Evolutionary conservation across 2,329 filamentous ascomycete species (phyloP).

Genomic region (Huntiella abstrusa): DNA sequence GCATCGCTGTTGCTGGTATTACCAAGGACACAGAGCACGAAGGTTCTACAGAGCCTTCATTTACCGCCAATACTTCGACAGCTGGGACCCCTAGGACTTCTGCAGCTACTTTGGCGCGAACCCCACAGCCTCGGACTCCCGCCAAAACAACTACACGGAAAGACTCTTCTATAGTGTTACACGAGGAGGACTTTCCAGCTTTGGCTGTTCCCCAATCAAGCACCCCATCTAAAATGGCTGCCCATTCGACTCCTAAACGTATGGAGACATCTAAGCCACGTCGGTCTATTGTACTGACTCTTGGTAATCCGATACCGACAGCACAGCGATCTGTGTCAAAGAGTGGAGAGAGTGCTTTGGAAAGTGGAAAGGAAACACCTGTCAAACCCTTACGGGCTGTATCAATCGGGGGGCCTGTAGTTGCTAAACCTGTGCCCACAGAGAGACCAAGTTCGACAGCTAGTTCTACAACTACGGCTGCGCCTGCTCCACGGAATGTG

Average conservation of each 20-base stretch:
- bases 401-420: neutral
- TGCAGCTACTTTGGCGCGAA: neutral
- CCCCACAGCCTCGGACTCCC: slow-evolving; percentile 12
- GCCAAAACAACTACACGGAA: slow-evolving; percentile 9
- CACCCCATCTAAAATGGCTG: neutral
- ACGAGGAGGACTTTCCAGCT: slow-evolving; percentile 43
- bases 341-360: neutral
- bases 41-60: too few relatives aligned
- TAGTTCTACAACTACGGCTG: neutral
- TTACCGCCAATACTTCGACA: too few relatives aligned
- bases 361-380: neutral
- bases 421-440: neutral
- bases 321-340: neutral
- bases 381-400: neutral
- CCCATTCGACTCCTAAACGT: neutral
- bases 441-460: too few relatives aligned
- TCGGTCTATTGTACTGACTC: neutral
- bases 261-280: slow-evolving; percentile 6
- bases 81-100: too few relatives aligned
- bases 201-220: slow-evolving; percentile 3
- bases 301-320: slow-evolving; percentile 2
- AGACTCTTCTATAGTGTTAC: slow-evolving; percentile 19
- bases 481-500: neutral
- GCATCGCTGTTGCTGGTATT: slow-evolving; percentile 3
- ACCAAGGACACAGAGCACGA: neutral